Evolutionary conservation across 441 rosid genomes (phyloP).

Genomic region (Pelargonium myrrhifolium): DNA sequence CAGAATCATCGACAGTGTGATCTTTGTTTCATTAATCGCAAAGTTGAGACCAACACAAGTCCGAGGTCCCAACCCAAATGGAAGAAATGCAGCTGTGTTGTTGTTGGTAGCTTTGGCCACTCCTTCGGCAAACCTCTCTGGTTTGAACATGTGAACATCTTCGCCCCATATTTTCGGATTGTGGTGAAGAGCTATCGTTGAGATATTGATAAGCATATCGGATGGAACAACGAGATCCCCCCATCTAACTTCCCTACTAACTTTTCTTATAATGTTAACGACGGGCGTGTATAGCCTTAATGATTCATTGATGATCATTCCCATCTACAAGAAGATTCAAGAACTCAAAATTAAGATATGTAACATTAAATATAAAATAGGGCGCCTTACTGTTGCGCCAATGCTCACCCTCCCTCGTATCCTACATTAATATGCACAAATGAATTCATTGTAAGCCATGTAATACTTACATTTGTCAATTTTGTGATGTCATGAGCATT

Average conservation of each 20-base stretch:
- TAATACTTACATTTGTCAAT: neutral
- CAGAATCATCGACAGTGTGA: too few species aligned
- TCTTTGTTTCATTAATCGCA: too few species aligned
- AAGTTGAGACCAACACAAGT: too few species aligned
- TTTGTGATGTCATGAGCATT: neutral
- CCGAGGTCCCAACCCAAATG: too few species aligned
- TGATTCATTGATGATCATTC: conserved; percentile 2
- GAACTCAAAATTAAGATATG: neutral
- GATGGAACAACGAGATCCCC: neutral
- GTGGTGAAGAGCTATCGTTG: neutral
- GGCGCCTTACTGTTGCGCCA: too few species aligned
- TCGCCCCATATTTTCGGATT: conserved; percentile 1
- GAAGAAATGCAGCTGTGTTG: too few species aligned
- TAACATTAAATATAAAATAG: too few species aligned
- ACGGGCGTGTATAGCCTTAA: neutral
- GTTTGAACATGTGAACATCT: neutral
- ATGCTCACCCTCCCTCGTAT: too few species aligned
- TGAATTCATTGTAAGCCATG: neutral
- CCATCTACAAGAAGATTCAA: neutral
- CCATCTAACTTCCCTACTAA: neutral
- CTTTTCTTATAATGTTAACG: neutral
- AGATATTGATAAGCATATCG: neutral
- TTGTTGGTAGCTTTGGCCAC: too few species aligned
- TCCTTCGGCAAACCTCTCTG: neutral
- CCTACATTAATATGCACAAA: neutral